These are phyloP conservation scores for Rutstroemia sp. DNA, from an alignment of 2,329 filamentous ascomycete genomes.

Conservation along the genomic window DNA sequence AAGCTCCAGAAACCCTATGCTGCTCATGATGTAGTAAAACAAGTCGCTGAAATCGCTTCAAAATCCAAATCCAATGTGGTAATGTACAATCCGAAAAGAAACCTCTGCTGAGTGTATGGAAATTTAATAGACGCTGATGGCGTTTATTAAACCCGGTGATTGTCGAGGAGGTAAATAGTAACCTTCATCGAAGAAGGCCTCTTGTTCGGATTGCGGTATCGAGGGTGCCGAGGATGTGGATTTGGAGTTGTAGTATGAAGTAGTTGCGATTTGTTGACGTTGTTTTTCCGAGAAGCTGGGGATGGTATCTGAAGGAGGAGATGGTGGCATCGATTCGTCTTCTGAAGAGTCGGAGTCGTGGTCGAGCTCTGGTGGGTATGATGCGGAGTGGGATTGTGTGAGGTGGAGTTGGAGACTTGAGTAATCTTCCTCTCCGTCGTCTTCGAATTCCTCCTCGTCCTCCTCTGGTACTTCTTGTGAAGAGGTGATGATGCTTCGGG, in stretches of 20 bases:
- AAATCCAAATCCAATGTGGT: slow-evolving; percentile 14
- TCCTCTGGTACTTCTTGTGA: slow-evolving; percentile 20
- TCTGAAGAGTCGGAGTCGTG: slow-evolving; percentile 63
- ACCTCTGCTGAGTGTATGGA: neutral
- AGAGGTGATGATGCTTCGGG: slow-evolving; percentile 25
- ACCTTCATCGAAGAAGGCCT: slow-evolving; percentile 38
- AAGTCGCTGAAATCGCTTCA: slow-evolving; percentile 14
- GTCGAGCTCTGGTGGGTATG: slow-evolving; percentile 61
- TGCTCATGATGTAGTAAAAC: neutral
- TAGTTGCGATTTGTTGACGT: slow-evolving; percentile 34
- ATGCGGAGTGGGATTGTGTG: slow-evolving; percentile 54
- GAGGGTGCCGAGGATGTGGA: slow-evolving; percentile 24
- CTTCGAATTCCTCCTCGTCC: slow-evolving; percentile 36
- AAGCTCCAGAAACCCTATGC: neutral
- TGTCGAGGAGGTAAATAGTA: slow-evolving; percentile 40
- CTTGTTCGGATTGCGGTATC: slow-evolving; percentile 30
- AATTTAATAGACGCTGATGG: slow-evolving; percentile 40
- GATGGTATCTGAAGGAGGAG: slow-evolving; percentile 36
- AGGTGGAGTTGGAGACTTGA: slow-evolving; percentile 60
- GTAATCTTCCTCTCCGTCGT: slow-evolving; percentile 56
- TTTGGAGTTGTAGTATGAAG: slow-evolving; percentile 30
- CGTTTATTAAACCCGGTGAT: slow-evolving; percentile 32
- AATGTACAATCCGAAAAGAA: slow-evolving; percentile 10
- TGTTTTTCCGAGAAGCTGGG: slow-evolving; percentile 55
- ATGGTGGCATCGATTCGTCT: slow-evolving; percentile 63